phyloP scores from a whole-genome alignment of 2,329 filamentous ascomycete species.

The Botrytis tulipae region DNA sequence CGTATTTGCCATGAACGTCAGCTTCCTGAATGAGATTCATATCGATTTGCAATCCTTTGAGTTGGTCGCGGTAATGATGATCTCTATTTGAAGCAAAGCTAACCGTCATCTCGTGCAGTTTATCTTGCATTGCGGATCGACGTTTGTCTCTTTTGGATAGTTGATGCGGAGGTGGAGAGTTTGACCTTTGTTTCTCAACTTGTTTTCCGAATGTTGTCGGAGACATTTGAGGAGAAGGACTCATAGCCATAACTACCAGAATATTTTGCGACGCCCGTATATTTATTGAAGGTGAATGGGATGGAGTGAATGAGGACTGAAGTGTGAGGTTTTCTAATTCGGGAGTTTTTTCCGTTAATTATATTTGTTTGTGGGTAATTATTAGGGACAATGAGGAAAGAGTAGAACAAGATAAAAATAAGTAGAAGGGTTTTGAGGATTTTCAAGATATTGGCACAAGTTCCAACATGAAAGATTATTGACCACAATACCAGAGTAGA shows the following conservation, averaged over 20 bases:
- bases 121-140: slow-evolving; percentile 77
- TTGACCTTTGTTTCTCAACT: slow-evolving; percentile 35
- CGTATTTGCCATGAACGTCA: slow-evolving; percentile 71
- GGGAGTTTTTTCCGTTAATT: background rate
- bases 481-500: background rate
- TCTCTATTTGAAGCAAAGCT: slow-evolving; percentile 80
- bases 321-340: background rate
- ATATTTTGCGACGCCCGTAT: background rate
- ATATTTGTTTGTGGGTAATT: background rate
- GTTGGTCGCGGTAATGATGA: slow-evolving; percentile 80
- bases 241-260: slow-evolving; percentile 31
- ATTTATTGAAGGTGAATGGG: background rate
- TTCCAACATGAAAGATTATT: slow-evolving; percentile 1
- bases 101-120: slow-evolving; percentile 71
- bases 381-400: background rate
- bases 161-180: slow-evolving; percentile 37
- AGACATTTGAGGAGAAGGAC: slow-evolving; percentile 36
- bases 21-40: slow-evolving; percentile 82
- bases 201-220: slow-evolving; percentile 33
- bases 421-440: slow-evolving; percentile 1
- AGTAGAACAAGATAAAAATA: slow-evolving; percentile 13
- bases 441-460: background rate
- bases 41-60: slow-evolving; percentile 89
- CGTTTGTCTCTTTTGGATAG: slow-evolving; percentile 86
- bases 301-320: background rate